phyloP scores from a whole-genome alignment of 257 asterid species.

The Capsicum baccatum region DNA sequence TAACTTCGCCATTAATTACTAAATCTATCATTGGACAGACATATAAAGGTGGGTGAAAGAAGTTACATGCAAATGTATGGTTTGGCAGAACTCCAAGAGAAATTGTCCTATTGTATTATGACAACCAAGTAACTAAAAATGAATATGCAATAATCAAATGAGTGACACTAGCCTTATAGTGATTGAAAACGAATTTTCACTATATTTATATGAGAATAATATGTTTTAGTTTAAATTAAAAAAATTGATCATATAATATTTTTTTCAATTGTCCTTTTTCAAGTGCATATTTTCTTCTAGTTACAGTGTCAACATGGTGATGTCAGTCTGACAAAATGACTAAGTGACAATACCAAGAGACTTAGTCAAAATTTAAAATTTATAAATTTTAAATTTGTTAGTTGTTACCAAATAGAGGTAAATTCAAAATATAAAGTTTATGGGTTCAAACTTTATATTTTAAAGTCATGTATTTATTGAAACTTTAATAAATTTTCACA shows the following conservation, averaged over 20 bases:
- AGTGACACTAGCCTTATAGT: not conserved
- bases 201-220: constrained; percentile 21
- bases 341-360: not conserved
- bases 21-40: no score
- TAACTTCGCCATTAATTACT: no score
- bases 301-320: not conserved
- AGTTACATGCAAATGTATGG: constrained; percentile 7
- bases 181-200: constrained; percentile 19
- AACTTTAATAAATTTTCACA: no score
- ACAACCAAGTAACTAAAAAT: not conserved
- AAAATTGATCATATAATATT: constrained; percentile 4
- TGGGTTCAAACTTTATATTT: no score
- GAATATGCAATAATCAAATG: not conserved
- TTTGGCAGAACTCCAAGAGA: constrained; percentile 27
- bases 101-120: constrained; percentile 14
- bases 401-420: no score
- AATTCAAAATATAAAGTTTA: no score
- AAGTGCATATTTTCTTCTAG: not conserved
- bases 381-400: not conserved
- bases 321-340: not conserved
- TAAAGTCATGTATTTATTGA: no score
- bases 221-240: not conserved
- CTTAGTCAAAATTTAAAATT: no score
- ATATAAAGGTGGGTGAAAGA: not conserved
- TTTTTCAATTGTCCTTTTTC: not conserved